phyloP scores from a whole-genome alignment of 2,329 filamentous ascomycete genomes.

The Penicillium palitans region DNA sequence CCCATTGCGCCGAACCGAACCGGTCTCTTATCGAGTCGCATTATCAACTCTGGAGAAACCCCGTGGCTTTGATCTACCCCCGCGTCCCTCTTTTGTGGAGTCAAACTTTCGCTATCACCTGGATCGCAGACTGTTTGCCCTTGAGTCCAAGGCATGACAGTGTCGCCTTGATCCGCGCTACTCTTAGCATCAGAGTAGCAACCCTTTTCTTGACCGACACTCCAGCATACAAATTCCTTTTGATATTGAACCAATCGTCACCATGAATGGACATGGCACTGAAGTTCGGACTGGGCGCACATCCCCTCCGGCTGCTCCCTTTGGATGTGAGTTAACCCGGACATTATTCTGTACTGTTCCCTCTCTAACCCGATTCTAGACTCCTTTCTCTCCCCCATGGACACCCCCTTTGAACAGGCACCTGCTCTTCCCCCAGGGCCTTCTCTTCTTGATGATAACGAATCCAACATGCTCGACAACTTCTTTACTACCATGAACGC shows the following conservation, averaged over 20 bases:
- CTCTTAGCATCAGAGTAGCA: constrained; percentile 28
- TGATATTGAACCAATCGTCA: constrained; percentile 7
- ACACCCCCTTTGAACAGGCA: constrained; percentile 48
- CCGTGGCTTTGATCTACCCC: constrained; percentile 12
- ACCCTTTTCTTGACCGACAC: constrained; percentile 12
- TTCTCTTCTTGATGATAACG: constrained; percentile 62
- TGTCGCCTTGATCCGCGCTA: constrained; percentile 22
- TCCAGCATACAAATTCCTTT: neutral
- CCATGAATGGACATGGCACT: constrained; percentile 37
- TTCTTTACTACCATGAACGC: constrained; percentile 47
- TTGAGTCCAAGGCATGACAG: constrained; percentile 32
- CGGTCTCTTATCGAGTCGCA: constrained; percentile 9
- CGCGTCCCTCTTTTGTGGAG: constrained; percentile 13
- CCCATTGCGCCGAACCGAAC: constrained; percentile 3
- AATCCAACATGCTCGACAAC: constrained; percentile 56
- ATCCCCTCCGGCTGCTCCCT: constrained; percentile 59
- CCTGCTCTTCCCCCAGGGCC: constrained; percentile 65
- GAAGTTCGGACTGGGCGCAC: constrained; percentile 44
- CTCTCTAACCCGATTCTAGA: constrained; percentile 23
- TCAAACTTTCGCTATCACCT: neutral
- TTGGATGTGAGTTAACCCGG: constrained; percentile 62
- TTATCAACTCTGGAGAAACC: constrained; percentile 7
- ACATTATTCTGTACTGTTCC: neutral
- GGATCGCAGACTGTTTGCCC: constrained; percentile 5
- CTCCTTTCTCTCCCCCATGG: constrained; percentile 37